Evolutionary conservation across 2,329 filamentous ascomycete species (phyloP).

Genomic region (Chaetothyriales sp.): DNA sequence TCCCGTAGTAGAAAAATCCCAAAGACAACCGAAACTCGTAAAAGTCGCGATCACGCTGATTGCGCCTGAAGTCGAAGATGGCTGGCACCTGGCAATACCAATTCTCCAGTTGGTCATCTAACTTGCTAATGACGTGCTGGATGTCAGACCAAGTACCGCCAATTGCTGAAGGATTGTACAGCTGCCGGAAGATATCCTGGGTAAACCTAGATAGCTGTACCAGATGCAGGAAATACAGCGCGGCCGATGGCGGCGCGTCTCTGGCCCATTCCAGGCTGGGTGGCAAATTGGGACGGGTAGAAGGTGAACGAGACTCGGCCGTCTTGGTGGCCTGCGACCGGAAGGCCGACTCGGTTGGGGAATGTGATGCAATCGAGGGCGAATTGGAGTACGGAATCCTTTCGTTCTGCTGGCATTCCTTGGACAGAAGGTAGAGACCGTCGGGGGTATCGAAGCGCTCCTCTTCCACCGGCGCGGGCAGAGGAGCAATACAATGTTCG

Average conservation of each 20-base stretch:
- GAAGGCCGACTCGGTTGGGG: constrained; percentile 4
- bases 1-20: constrained; percentile 31
- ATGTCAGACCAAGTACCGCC: constrained; percentile 25
- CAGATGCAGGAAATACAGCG: constrained; percentile 26
- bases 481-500: constrained; percentile 28
- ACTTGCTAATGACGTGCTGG: constrained; percentile 21
- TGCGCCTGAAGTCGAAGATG: constrained; percentile 23
- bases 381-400: constrained; percentile 18
- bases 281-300: constrained; percentile 2
- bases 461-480: constrained; percentile 29
- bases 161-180: constrained; percentile 26
- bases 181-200: constrained; percentile 23
- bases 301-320: constrained; percentile 13
- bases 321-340: constrained; percentile 8
- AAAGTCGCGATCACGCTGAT: constrained; percentile 17
- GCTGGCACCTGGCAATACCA: constrained; percentile 26
- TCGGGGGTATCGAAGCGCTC: constrained; percentile 23
- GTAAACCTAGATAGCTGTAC: constrained; percentile 25
- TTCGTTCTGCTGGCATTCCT: constrained; percentile 20
- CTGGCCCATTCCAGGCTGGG: constrained; percentile 18
- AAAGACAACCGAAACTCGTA: constrained; percentile 27
- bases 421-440: constrained; percentile 22
- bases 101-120: constrained; percentile 23
- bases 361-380: constrained; percentile 2
- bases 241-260: constrained; percentile 23